phyloP scores from a whole-genome alignment of 2,329 filamentous ascomycete genomes.

The Gaeumannomyces sp. region DNA sequence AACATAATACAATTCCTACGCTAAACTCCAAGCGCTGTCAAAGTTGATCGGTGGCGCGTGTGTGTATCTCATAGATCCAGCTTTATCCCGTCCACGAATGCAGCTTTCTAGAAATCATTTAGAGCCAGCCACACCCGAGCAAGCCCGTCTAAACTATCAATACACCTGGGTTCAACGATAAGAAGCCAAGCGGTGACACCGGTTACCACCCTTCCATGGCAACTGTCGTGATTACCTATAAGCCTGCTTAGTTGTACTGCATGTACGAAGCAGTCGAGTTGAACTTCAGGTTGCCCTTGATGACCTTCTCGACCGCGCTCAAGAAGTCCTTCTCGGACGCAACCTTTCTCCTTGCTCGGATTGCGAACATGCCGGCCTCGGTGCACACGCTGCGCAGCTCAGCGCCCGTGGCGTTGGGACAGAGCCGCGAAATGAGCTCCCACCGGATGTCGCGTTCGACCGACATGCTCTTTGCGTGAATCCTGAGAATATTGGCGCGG shows the following conservation, averaged over 20 bases:
- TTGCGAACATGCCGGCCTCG: constrained; percentile 98
- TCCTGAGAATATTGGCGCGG: constrained; percentile 92
- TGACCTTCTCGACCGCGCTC: constrained; percentile 97
- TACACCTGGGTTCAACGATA: constrained; percentile 1
- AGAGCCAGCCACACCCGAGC: neutral
- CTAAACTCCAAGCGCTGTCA: neutral
- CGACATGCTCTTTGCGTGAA: constrained; percentile 99
- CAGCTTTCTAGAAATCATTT: neutral
- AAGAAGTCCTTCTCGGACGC: constrained; percentile 98
- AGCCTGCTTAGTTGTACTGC: constrained; percentile 80
- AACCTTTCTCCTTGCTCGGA: constrained; percentile 90
- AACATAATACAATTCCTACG: neutral
- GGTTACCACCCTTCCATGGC: neutral
- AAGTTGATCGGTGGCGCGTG: neutral
- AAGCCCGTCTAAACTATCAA: neutral
- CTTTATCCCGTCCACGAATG: neutral
- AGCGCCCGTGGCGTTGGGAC: constrained; percentile 94
- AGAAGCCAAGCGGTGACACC: constrained; percentile 1
- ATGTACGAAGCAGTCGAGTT: constrained; percentile 97
- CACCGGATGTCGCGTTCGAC: constrained; percentile 98
- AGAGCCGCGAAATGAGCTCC: constrained; percentile 95
- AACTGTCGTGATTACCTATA: neutral
- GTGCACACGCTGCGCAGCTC: constrained; percentile 95
- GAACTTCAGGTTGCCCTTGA: constrained; percentile 99
- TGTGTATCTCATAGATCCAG: neutral